Base-by-base conservation (phyloP, 2,329 filamentous ascomycete species). In the Rhinocladiella mackenziei region DNA sequence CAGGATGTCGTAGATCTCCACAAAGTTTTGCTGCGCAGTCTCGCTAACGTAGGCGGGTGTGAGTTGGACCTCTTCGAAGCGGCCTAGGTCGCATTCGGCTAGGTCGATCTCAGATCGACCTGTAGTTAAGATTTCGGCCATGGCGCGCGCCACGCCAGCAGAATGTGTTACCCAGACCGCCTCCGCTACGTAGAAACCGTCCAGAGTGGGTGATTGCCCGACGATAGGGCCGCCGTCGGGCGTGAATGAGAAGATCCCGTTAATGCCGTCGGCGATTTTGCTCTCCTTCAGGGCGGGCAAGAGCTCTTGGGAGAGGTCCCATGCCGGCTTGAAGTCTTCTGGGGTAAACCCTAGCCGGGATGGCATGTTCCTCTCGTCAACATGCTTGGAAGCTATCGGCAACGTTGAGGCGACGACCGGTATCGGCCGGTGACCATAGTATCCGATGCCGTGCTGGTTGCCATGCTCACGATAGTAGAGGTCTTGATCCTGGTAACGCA, bases 81-180 rank as follows among this genome's bases (percentile, higher is more conserved):
- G 75, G 2, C 71, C 67, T 0, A 83, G 60, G 28, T 81, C 78
- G 52, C 77, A 80, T 29, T 79, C 79, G 2, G 73, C 64, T 3
- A 82, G 63, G 39, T 82, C 78, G 23, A 80, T 68, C 3, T 68
- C 60, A 0, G 78, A 78, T 17, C 65, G 66, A 2, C 78, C 79
- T 1, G 67, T 69, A 0, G 78, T 81, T 18, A 83, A 62, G 0
- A 78, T 56, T 56, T 83, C 71, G 0, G 79, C 79, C 1, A 83
- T 58, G 0, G 79, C 77, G 18, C 76, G 72, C 6, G 79, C 79
- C 1, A 82, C 74, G 17, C 79, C 79, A 0, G 77, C 78, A 0
- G 78, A 81, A 51, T 83, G 79, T 13, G 79, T 83, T 1, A 82
- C 79, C 79, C 79, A 83, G 0, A 83, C 77, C 4, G 79, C 79